Percentiles rank a stretch among this genome's conserved stretches.
phyloP scores from a whole-genome alignment of 495 filamentous ascomycete genomes.

The Xylaria sp. region DNA sequence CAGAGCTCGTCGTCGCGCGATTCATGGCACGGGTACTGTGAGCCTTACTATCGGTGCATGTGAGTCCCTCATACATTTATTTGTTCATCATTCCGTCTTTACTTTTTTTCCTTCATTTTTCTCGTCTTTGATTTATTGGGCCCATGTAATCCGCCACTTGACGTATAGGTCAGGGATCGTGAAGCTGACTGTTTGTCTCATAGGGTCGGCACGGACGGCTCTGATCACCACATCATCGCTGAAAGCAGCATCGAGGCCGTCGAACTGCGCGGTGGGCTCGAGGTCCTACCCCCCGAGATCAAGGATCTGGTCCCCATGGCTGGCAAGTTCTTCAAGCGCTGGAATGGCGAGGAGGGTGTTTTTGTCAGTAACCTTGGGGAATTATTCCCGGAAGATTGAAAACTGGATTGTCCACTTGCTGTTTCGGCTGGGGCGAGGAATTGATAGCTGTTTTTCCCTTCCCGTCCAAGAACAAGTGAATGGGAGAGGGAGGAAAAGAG shows the following conservation, averaged over 20 bases:
- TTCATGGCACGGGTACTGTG: conserved; percentile 31
- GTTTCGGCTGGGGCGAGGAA: not conserved
- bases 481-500: not conserved
- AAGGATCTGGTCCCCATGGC: conserved; percentile 69
- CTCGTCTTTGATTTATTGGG: conserved; percentile 20
- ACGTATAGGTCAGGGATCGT: too few relatives aligned
- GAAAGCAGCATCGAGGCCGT: conserved; percentile 84
- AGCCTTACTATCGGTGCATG: conserved; percentile 46
- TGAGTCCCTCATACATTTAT: conserved; percentile 37
- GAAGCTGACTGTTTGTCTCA: not conserved
- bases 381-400: conserved; percentile 84
- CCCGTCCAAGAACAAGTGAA: not conserved
- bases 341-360: conserved; percentile 65
- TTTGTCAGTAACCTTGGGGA: conserved; percentile 90
- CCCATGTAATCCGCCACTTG: not conserved
- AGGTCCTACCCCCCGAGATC: conserved; percentile 43
- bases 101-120: not conserved
- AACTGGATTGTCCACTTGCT: not conserved
- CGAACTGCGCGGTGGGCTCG: conserved; percentile 48
- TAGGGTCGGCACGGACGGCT: conserved; percentile 68
- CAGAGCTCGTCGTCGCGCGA: conserved; percentile 28
- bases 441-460: not conserved
- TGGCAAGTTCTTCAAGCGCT: conserved; percentile 89
- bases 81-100: conserved; percentile 11
- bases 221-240: conserved; percentile 74